Conservation (phyloP, 2,329 filamentous ascomycete genomes). For the Hypomyces rosellus region DNA sequence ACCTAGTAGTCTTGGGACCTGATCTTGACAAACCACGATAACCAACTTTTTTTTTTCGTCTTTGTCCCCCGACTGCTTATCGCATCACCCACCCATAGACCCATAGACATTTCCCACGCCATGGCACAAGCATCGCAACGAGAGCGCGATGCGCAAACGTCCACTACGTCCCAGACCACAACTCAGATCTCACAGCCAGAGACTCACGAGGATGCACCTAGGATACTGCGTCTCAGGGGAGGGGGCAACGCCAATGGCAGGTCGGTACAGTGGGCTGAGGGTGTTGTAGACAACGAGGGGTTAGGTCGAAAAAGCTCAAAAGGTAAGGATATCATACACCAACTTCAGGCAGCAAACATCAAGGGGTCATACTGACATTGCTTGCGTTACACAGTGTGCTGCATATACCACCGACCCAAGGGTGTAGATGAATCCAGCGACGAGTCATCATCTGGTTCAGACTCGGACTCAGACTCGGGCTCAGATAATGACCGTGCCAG, state of each 20-base stretch:
- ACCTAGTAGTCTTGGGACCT: no score
- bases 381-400: conserved; percentile 68
- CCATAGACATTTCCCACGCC: not conserved
- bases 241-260: conserved; percentile 41
- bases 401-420: conserved; percentile 89
- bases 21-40: not conserved
- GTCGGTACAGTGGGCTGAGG: conserved; percentile 85
- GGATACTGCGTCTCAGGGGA: conserved; percentile 48
- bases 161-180: conserved; percentile 30
- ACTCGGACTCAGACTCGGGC: conserved; percentile 52
- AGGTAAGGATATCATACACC: conserved; percentile 46
- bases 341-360: not conserved
- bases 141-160: conserved; percentile 20
- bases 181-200: conserved; percentile 23
- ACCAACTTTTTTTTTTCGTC: not conserved
- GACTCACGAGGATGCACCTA: conserved; percentile 24
- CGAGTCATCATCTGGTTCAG: conserved; percentile 47
- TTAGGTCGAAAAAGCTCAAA: conserved; percentile 92
- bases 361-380: not conserved
- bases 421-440: conserved; percentile 76
- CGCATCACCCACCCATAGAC: not conserved
- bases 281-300: conserved; percentile 92
- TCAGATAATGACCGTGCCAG: conserved; percentile 32
- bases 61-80: not conserved
- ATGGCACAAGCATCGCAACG: conserved; percentile 17